These are phyloP conservation scores for Adansonia grandidieri DNA, from an alignment of 441 rosid genomes.

Conservation along the genomic window DNA sequence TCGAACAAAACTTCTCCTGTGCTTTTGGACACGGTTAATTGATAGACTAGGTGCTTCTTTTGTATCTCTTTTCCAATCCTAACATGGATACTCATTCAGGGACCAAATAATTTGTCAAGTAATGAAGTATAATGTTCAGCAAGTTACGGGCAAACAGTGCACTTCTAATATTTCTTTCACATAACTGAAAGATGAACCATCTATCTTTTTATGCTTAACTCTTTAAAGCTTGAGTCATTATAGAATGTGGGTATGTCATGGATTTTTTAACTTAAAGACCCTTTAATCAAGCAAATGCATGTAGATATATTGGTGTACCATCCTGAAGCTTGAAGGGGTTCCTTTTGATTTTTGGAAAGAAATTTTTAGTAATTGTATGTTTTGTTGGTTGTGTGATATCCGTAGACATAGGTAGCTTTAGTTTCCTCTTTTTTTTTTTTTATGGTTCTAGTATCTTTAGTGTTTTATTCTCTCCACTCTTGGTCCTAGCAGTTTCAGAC, in stretches of 20 bases:
- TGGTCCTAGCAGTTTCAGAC: neutral
- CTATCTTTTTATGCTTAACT: neutral
- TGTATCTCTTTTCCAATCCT: too few relatives aligned
- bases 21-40: constrained; percentile 80
- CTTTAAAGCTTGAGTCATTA: neutral
- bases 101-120: too few relatives aligned
- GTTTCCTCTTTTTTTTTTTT: neutral
- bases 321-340: too few relatives aligned
- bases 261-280: neutral
- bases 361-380: neutral
- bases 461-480: constrained; percentile 4
- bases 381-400: neutral
- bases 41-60: neutral
- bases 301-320: too few relatives aligned
- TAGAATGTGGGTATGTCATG: neutral
- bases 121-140: too few relatives aligned
- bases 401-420: too few relatives aligned
- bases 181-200: neutral
- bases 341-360: too few relatives aligned
- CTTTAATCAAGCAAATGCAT: too few relatives aligned
- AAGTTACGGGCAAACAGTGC: too few relatives aligned
- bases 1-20: constrained; percentile 85
- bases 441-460: neutral
- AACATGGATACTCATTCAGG: too few relatives aligned
- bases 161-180: neutral